phyloP scores from a whole-genome alignment of 2,329 filamentous ascomycete genomes.

The Aschersonia sp. region DNA sequence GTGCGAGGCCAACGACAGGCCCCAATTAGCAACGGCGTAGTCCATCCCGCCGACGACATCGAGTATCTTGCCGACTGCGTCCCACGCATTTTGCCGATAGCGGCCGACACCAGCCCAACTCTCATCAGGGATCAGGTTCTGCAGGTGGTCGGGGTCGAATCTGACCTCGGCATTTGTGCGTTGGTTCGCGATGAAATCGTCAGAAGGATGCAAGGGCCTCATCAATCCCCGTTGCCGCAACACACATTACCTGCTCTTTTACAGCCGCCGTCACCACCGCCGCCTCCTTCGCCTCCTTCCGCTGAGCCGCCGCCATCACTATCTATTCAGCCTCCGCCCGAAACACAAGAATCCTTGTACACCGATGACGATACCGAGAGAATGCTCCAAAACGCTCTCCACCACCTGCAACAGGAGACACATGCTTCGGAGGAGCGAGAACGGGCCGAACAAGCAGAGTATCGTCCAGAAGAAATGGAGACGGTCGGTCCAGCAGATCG shows the following conservation, averaged over 20 bases:
- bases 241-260: constrained; percentile 2
- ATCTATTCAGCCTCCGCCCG: background rate
- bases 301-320: background rate
- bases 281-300: background rate
- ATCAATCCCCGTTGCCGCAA: constrained; percentile 9
- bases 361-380: constrained; percentile 41
- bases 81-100: constrained; percentile 43
- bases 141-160: constrained; percentile 39
- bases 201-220: constrained; percentile 17
- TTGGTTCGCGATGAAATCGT: constrained; percentile 44
- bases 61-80: constrained; percentile 46
- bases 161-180: constrained; percentile 37
- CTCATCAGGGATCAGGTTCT: constrained; percentile 44
- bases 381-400: constrained; percentile 43
- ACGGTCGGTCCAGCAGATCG: constrained; percentile 16
- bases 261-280: constrained; percentile 4
- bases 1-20: constrained; percentile 41
- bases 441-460: constrained; percentile 25
- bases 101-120: constrained; percentile 42
- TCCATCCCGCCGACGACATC: constrained; percentile 39
- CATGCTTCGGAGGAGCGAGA: constrained; percentile 41
- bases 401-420: constrained; percentile 43
- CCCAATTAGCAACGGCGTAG: constrained; percentile 21
- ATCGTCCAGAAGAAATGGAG: constrained; percentile 13
- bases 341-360: constrained; percentile 23